Evolutionary conservation across 768 basidiomycete species (phyloP).

Genomic region (Gyrodon lividus): DNA sequence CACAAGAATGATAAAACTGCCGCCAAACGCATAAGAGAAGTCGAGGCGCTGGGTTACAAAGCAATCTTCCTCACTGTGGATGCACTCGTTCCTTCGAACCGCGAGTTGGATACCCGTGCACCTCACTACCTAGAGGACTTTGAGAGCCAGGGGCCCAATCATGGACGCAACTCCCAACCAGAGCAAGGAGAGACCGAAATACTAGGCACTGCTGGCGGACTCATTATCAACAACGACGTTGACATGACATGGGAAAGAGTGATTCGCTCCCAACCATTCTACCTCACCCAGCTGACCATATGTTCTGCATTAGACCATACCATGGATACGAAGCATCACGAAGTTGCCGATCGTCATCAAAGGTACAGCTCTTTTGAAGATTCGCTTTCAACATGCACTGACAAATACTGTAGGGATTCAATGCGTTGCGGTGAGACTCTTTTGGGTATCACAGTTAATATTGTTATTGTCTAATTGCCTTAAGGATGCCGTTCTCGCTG

Average conservation of each 20-base stretch:
- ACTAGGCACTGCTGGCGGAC: conserved; percentile 65
- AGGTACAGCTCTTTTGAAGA: conserved; percentile 37
- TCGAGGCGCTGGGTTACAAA: conserved; percentile 74
- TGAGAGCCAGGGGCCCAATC: conserved; percentile 39
- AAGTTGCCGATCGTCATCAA: conserved; percentile 73
- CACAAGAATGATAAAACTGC: conserved; percentile 66
- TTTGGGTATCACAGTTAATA: not conserved
- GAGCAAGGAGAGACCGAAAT: conserved; percentile 39
- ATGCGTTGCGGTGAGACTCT: conserved; percentile 55
- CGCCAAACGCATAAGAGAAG: conserved; percentile 65
- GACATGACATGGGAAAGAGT: conserved; percentile 80
- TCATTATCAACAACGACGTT: conserved; percentile 64
- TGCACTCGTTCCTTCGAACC: conserved; percentile 77
- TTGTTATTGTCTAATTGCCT: conserved; percentile 10
- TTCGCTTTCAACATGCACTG: conserved; percentile 3
- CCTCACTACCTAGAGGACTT: conserved; percentile 57
- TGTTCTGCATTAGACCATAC: conserved; percentile 54
- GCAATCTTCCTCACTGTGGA: conserved; percentile 93
- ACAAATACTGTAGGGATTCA: conserved; percentile 54
- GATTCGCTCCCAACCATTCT: conserved; percentile 5
- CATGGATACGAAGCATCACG: conserved; percentile 71
- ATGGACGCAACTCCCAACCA: conserved; percentile 20
- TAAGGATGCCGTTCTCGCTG: conserved; percentile 84
- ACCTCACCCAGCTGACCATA: not conserved
- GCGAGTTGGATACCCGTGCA: conserved; percentile 70